Evolutionary conservation across 1,139 yeast species (phyloP), one percentile per base, ranked within the genome.

Genomic region (Zygosaccharomyces sapae): DNA sequence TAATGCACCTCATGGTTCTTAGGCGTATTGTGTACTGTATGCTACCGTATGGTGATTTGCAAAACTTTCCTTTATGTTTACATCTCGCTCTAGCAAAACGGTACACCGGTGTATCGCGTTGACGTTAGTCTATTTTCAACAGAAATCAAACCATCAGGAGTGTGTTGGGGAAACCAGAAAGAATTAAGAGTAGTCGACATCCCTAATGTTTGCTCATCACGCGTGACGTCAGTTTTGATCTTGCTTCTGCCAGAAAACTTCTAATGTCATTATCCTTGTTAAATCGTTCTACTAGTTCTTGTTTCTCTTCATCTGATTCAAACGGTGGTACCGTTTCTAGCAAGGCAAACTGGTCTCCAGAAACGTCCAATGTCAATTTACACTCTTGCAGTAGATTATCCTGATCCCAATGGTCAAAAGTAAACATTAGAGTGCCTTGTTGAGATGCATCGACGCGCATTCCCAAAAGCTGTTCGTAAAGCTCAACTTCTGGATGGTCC

Each of bases 381-480:
- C 56, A 54, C 12, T 47, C 36, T 16, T 44, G 41, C 9, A 36
- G 25, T 19, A 47, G 37, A 24, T 52, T 48, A n/a, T 50, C 43
- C n/a, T 49, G 55, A 36, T 50, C 50, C 38, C 56, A 55, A 27
- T 53, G 51, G 3, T 35, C 31, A 47, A 62, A 63, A 3, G 46
- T 47, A 45, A 63, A 63, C 20, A 43, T 46, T 6, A 62, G 46
- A 8, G 53, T 51, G 1, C 59, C 61, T 3, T 55, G 52, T 22
- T 48, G 44, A 3, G 59, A 49, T 1, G 62, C 57, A 34, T 55
- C 57, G 3, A 63, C 53, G 1, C 46, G 47, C 46, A 63, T 45
- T 7, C 67, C 67, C n/a, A 63, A 48, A 27, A 62, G 33, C 16
- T 47, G 45, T 34, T 62, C 65, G 44, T 62, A 63, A 8, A 55